Percentiles rank a stretch among this genome's conserved stretches.
phyloP scores from a whole-genome alignment of 176 grass and related monocot species.

The Echinochloa phyllopogon region DNA sequence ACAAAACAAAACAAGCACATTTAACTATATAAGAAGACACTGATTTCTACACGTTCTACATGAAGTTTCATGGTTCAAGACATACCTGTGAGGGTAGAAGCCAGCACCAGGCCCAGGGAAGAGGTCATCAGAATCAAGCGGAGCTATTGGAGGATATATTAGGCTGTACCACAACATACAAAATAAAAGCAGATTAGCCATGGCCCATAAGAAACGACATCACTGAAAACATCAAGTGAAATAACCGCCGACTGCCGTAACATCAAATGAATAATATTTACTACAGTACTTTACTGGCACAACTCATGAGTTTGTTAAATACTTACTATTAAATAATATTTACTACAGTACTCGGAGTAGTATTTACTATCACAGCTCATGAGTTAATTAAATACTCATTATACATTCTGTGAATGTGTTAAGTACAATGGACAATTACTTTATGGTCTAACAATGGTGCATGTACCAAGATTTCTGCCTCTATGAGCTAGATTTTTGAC shows the following conservation, averaged over 20 bases:
- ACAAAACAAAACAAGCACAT: constrained; percentile 23
- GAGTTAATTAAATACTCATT: background rate
- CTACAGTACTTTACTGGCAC: no score
- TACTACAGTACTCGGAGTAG: no score
- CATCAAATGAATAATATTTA: background rate
- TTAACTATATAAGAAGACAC: constrained; percentile 29
- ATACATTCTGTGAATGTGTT: background rate
- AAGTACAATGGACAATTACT: constrained; percentile 16
- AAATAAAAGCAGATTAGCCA: constrained; percentile 27
- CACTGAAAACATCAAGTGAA: constrained; percentile 11
- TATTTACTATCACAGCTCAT: background rate
- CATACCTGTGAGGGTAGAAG: constrained; percentile 80
- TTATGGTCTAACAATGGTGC: background rate
- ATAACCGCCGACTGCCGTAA: background rate
- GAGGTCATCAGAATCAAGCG: constrained; percentile 67
- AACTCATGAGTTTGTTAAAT: no score
- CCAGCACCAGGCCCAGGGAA: constrained; percentile 80
- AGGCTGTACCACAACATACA: constrained; percentile 45
- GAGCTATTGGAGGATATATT: constrained; percentile 70
- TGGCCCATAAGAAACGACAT: background rate
- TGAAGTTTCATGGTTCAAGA: constrained; percentile 8
- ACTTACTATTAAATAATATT: no score
- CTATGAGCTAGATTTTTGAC: background rate
- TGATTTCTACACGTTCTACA: constrained; percentile 4
- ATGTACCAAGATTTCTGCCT: background rate